Evolutionary conservation across 1,284 basidiomycete genomes (phyloP), one percentile per base, ranked within the genome.

Genomic region (Ceratobasidium sp.): DNA sequence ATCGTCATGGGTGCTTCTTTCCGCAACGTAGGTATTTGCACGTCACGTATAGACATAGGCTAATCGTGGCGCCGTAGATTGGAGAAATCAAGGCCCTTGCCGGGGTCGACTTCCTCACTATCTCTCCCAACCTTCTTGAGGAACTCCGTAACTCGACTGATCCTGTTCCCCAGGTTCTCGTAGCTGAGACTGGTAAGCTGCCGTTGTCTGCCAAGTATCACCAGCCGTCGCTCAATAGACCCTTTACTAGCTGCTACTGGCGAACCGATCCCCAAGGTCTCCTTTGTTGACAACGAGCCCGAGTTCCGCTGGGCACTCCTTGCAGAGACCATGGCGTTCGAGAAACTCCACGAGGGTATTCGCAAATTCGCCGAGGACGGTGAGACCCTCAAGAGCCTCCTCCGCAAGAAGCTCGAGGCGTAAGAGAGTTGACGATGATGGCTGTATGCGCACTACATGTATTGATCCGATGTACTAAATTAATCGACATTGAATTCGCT

Each of bases 1-100:
- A 98, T 98, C 80, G 96, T 99, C 80, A 99, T 99, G 96, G 96
- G 96, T 79, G 96, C 96, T 72, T 97, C 94, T 67, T 99, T 99
- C 95, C 92, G 94, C 78, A 96, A 96, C 84, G 89, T 93, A 75
- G 60, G 87, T 82, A 15, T 27, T 12, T 27, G 5, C n/a, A n/a
- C 6, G 70, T 43, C 42, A 8, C 31, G 10, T 32, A 25, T 49
- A 38, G 15, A 32, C 27, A 50, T 40, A 20, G 3, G n/a, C 50
- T 56, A 31, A 29, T 73, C 35, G 74, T 77, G 55, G 74, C 72
- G 71, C 73, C 77, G 20, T 76, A 94, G 91, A 81, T 81, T 70
- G 92, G 93, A 76, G 96, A 98, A 84, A 98, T 99, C 83, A 92
- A 90, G 79, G 87, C 93, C 22, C 87, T 99, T 68, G 95, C 96